Evolutionary conservation across 805 yeast species (phyloP), one percentile per base, ranked within the genome.

Genomic region (Teunomyces stri): DNA sequence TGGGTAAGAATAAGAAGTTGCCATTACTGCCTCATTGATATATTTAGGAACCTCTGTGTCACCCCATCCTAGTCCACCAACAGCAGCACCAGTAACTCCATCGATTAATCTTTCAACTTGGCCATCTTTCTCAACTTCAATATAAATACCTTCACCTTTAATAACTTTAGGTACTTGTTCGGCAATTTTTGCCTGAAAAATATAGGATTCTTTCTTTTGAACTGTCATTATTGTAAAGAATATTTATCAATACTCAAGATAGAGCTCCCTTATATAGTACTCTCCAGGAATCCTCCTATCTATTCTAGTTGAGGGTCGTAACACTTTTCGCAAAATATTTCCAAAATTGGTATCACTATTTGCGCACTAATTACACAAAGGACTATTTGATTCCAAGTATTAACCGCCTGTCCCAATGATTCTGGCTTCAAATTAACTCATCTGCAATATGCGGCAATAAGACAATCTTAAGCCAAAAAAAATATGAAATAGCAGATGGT

Each of bases 181-280:
- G 50, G 60, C 58, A 43, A 77, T 61, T 45, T 67, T 59, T 33
- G 66, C 73, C 58, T 75, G 80, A 63, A 77, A 76, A 33, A 73
- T 67, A 56, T 69, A 61, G 7, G 79, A 72, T 12, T 20, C 29
- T 37, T 37, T 15, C 9, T 36, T 37, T 37, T 12, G 12, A 21
- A 37, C 16, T 6, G 40, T 37, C 40, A 37, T 37, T 21, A 7
- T 37, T n/a, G 29, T n/a, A 7, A 22, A 22, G 16, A 21, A 9
- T 4, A 3, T 22, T 21, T 5, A n/a, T 6, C 18, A 25, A 7
- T 9, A 25, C 11, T 9, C 11, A 25, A 25, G 4, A 25, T 25
- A 6, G 27, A 9, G 4, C 27, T 25, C 18, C 34, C 16, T 31
- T 31, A 13, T 31, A 31, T 31, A 31, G 34, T 4, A 13, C 11